These are phyloP conservation scores for Wallacemonas collosoma DNA, from an alignment of 208 protist genomes.

Conservation along the genomic window DNA sequence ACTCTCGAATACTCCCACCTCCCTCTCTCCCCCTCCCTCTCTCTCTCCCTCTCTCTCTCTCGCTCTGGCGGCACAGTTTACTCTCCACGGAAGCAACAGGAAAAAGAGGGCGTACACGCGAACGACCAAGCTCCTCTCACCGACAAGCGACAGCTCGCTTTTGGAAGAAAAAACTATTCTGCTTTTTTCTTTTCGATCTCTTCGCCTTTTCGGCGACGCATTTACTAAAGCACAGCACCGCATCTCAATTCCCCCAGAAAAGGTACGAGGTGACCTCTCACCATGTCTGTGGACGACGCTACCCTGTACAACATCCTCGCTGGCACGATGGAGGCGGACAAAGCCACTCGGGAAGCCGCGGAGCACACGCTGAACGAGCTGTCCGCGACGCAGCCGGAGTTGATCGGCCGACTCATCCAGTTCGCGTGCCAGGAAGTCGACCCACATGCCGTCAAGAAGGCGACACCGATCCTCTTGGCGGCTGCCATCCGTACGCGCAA, in stretches of 20 bases:
- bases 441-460: conserved; percentile 22
- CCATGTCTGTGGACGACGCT: conserved; percentile 27
- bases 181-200: conserved; percentile 18
- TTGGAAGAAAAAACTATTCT: background rate
- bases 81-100: no score
- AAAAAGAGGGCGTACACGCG: background rate
- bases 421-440: conserved; percentile 38
- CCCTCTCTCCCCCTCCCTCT: no score
- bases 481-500: conserved; percentile 80
- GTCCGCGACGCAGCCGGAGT: conserved; percentile 43
- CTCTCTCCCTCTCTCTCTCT: no score
- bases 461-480: conserved; percentile 42
- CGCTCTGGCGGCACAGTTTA: no score
- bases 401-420: conserved; percentile 60
- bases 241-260: background rate
- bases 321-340: conserved; percentile 69
- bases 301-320: conserved; percentile 68
- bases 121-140: no score
- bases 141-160: background rate
- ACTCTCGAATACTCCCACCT: no score
- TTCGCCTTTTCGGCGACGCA: background rate
- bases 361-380: conserved; percentile 63
- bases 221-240: no score
- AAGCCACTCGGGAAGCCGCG: conserved; percentile 55
- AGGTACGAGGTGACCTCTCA: conserved; percentile 4